Evolutionary conservation across 257 asterid genomes (phyloP).

Genomic region (Lycium barbarum): DNA sequence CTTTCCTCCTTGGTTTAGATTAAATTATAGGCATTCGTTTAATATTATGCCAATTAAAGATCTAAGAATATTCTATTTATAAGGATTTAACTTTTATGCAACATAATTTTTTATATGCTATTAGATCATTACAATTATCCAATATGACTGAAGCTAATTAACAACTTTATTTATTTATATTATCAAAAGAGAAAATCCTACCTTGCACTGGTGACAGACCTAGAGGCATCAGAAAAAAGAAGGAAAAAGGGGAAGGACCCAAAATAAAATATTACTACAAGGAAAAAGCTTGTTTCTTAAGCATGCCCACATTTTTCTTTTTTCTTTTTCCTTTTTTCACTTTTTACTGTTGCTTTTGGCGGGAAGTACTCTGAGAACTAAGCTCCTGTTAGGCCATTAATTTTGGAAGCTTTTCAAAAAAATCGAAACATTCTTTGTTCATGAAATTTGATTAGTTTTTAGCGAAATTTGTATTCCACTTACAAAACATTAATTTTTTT

Average conservation of each 20-base stretch:
- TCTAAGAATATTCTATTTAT: neutral
- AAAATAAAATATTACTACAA: neutral
- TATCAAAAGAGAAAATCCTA: neutral
- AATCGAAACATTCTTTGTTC: too few relatives aligned
- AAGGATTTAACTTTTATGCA: neutral
- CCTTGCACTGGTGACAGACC: neutral
- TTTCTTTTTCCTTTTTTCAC: neutral
- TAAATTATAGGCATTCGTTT: neutral
- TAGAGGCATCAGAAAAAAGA: neutral
- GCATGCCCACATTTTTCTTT: too few relatives aligned
- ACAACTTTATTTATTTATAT: too few relatives aligned
- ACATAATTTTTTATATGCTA: too few relatives aligned
- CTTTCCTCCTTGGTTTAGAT: neutral
- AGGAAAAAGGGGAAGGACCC: neutral
- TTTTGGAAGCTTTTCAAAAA: too few relatives aligned
- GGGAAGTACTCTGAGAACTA: neutral
- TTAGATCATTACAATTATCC: too few relatives aligned
- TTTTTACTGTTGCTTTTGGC: neutral
- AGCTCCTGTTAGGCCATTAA: too few relatives aligned
- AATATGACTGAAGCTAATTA: too few relatives aligned
- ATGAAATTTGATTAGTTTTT: too few relatives aligned
- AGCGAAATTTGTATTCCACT: too few relatives aligned
- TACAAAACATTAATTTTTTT: too few relatives aligned
- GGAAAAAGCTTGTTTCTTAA: neutral
- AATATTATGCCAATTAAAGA: too few relatives aligned